Percentiles rank a stretch among this genome's conserved stretches.
phyloP scores from a whole-genome alignment of 2,329 filamentous ascomycete species.

The Incumbomyces lentus region DNA sequence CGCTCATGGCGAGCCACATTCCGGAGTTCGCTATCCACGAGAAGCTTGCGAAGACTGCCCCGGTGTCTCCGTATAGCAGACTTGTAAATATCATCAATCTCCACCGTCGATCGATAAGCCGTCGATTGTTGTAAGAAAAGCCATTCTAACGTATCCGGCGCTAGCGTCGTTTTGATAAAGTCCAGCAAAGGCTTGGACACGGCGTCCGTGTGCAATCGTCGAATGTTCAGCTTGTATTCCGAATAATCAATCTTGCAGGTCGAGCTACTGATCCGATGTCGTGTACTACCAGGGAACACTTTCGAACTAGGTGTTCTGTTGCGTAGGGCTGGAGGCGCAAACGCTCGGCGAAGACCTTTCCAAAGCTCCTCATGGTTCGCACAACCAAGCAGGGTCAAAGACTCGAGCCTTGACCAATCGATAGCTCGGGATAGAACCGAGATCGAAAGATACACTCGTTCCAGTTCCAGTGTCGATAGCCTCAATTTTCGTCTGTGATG shows the following conservation, averaged over 20 bases:
- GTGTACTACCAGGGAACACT: conserved; percentile 12
- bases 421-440: conserved; percentile 59
- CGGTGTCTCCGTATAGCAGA: conserved; percentile 61
- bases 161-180: conserved; percentile 67
- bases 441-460: conserved; percentile 63
- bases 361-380: conserved; percentile 63
- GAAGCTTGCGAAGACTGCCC: conserved; percentile 58
- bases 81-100: conserved; percentile 60
- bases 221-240: conserved; percentile 57
- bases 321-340: conserved; percentile 35
- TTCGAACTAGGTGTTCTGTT: conserved; percentile 6
- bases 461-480: conserved; percentile 63
- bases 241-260: conserved; percentile 30
- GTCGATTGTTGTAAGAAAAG: conserved; percentile 64
- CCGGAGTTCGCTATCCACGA: conserved; percentile 59
- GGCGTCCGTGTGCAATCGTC: conserved; percentile 64
- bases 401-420: conserved; percentile 64
- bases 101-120: conserved; percentile 46
- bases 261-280: conserved; percentile 15
- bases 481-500: conserved; percentile 46
- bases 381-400: conserved; percentile 64
- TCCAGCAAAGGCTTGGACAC: conserved; percentile 58
- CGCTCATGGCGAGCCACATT: conserved; percentile 23
- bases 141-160: conserved; percentile 68
- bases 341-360: conserved; percentile 58